Percentiles rank a stretch among this genome's conserved stretches.
These are phyloP conservation scores for Debaryomycetaceae sp. DNA, from an alignment of 1,139 yeast species.

Conservation along the genomic window DNA sequence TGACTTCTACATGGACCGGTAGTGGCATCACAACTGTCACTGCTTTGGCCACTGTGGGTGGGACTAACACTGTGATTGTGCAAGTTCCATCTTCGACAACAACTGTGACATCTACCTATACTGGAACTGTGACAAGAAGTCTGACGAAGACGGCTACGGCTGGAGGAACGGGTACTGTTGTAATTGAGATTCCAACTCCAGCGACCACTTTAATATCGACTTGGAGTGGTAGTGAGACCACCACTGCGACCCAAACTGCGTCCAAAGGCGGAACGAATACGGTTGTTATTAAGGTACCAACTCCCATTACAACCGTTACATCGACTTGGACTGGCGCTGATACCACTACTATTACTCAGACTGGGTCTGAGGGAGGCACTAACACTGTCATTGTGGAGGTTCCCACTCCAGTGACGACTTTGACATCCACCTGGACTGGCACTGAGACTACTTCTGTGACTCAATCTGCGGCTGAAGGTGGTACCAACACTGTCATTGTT, in stretches of 20 bases:
- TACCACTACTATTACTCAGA: conserved; percentile 7
- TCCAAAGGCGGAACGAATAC: conserved; percentile 9
- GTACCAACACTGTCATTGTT: conserved; percentile 6
- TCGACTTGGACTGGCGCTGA: conserved; percentile 5
- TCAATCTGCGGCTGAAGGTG: neutral
- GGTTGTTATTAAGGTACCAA: conserved; percentile 6
- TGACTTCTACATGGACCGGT: conserved; percentile 8
- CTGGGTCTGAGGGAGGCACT: conserved; percentile 7
- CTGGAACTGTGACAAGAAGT: conserved; percentile 12
- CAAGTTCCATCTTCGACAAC: conserved; percentile 12
- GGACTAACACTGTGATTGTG: conserved; percentile 6
- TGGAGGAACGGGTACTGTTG: conserved; percentile 14
- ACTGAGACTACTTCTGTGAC: conserved; percentile 1
- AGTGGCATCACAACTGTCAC: conserved; percentile 1
- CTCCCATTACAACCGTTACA: conserved; percentile 9
- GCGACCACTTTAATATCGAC: conserved; percentile 15
- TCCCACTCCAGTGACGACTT: conserved; percentile 12
- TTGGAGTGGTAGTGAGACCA: conserved; percentile 12
- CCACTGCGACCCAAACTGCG: conserved; percentile 9
- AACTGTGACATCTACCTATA: conserved; percentile 14
- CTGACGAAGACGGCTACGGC: conserved; percentile 10
- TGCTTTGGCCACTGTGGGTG: neutral
- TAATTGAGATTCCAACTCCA: conserved; percentile 13
- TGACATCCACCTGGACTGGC: conserved; percentile 8
- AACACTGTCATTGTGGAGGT: conserved; percentile 13